Evolutionary conservation across 192 early-diverging fungal genomes (phyloP).

Genomic region (Dissophora globulifera): DNA sequence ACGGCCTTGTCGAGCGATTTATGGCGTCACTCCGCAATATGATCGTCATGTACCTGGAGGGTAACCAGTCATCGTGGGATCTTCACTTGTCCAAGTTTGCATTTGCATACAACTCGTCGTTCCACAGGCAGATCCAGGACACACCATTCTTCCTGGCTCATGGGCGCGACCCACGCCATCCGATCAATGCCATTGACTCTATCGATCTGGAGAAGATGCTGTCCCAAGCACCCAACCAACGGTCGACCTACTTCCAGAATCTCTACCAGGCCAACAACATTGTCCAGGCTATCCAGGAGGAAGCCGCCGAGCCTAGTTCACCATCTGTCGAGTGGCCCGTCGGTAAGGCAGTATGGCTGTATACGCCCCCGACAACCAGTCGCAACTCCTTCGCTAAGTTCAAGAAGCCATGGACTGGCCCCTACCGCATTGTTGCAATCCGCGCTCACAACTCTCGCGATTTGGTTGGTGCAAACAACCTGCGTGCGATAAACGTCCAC

Average conservation of each 20-base stretch:
- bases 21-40: constrained; percentile 20
- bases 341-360: constrained; percentile 10
- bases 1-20: no score
- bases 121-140: constrained; percentile 12
- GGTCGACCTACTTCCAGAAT: background rate
- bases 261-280: constrained; percentile 1
- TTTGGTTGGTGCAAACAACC: background rate
- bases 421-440: constrained; percentile 3
- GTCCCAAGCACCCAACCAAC: background rate
- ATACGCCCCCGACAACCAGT: constrained; percentile 2
- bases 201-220: background rate
- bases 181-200: background rate
- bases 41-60: constrained; percentile 4
- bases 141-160: constrained; percentile 11
- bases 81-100: background rate
- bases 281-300: background rate
- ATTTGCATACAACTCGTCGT: constrained; percentile 15
- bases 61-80: background rate
- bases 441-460: constrained; percentile 4
- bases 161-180: constrained; percentile 9
- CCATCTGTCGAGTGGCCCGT: background rate
- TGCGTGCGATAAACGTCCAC: background rate
- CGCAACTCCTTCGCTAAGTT: constrained; percentile 2
- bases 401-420: constrained; percentile 6
- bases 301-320: background rate